Conservation (phyloP, 192 early-diverging fungal genomes). For the Entomortierella chlamydospora region DNA sequence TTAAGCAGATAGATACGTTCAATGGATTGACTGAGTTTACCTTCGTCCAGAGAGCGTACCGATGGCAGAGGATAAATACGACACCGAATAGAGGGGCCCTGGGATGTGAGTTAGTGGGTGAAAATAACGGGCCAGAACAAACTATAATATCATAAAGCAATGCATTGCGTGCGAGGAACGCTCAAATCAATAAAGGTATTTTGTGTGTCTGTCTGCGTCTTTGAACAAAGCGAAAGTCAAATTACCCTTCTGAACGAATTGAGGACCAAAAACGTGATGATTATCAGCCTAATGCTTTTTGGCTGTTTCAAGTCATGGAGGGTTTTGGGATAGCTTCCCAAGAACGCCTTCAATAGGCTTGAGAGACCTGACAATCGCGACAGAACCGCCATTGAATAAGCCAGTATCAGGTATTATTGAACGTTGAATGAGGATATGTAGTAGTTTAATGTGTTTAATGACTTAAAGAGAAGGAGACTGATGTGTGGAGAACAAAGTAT, state of each 20-base stretch:
- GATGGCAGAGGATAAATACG: constrained; percentile 20
- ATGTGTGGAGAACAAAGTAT: neutral
- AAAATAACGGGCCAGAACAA: constrained; percentile 22
- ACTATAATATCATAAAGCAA: neutral
- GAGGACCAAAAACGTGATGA: constrained; percentile 11
- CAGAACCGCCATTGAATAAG: constrained; percentile 21
- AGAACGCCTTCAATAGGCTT: constrained; percentile 6
- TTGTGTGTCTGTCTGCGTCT: neutral
- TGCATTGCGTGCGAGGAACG: neutral
- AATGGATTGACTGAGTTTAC: neutral
- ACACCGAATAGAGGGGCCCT: constrained; percentile 2
- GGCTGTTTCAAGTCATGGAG: constrained; percentile 14
- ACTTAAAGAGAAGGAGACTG: neutral
- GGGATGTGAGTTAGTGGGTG: constrained; percentile 39
- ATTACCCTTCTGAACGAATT: constrained; percentile 24
- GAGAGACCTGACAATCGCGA: constrained; percentile 9
- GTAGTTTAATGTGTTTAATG: too few species aligned
- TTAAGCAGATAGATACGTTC: neutral
- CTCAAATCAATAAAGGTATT: too few species aligned
- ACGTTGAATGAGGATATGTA: neutral
- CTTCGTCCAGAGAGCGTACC: constrained; percentile 21
- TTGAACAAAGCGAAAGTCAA: neutral
- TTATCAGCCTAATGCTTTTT: neutral
- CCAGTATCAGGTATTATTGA: too few species aligned
- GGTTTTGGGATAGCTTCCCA: constrained; percentile 21